Evolutionary conservation across 1,139 yeast species (phyloP), one percentile per base, ranked within the genome.

Genomic region (Geotrichum reessii): DNA sequence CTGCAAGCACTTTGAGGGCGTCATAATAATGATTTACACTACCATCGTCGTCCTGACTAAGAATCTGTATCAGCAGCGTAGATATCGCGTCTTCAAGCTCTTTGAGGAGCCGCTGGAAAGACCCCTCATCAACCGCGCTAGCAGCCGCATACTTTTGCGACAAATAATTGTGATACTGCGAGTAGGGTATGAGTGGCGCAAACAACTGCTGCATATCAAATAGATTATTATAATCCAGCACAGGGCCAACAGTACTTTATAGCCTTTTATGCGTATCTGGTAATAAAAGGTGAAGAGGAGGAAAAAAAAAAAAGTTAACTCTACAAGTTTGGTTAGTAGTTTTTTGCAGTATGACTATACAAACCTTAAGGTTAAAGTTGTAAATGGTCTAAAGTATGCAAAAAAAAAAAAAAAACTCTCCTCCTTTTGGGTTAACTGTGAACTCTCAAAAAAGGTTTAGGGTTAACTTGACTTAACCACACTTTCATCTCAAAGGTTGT

Each of bases 1-100:
- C 19, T n/a, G 53, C 47, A 4, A 50, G 28, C 47, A 50, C 44
- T 28, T 50, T 50, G 11, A 50, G 28, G 9, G 31, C 53, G 33
- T 50, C 53, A 12, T 50, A 50, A 8, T 19, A 37, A 24, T 33
- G 28, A 11, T 14, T 12, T 5, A n/a, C 28, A 9, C 40, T 25
- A 6, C 12, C 27, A 7, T 50, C 53, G 22, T 50, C 53, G 7
- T 50, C 47, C 22, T 27, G 40, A 14, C 47, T 31, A 14, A 50
- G 17, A 4, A 50, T 27, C 17, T 37, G 21, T 4, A 50, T 27
- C 28, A 50, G 17, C 25, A 50, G 28, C 47, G 37, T 44, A 28
- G 19, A 33, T 12, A 50, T 50, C 21, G 37, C 22, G 7, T 27
- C 31, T 33, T 37, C 53, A 7, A 50, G 53, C 25, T 50, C 53